Conservation (phyloP, 108 stramenopile genomes). For the Seminavis robusta region DNA sequence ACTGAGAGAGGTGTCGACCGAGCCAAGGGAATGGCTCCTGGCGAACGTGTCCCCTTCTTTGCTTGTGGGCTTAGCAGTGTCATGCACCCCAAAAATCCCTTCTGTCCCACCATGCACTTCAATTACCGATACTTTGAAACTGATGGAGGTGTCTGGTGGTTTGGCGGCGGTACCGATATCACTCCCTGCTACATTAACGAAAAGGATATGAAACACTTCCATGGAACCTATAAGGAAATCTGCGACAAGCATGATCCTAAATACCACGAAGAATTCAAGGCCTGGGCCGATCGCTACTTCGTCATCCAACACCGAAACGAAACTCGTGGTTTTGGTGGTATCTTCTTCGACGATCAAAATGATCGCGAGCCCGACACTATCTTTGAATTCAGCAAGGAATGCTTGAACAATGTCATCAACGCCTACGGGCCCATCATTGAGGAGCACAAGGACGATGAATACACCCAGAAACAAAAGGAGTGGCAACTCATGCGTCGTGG, state of each 20-base stretch:
- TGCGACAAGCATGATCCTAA: constrained; percentile 97
- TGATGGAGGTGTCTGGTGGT: constrained; percentile 99
- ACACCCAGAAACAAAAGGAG: constrained; percentile 89
- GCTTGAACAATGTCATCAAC: constrained; percentile 80
- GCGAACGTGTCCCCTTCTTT: constrained; percentile 94
- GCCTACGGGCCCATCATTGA: constrained; percentile 94
- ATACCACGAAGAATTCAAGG: constrained; percentile 96
- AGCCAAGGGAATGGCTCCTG: constrained; percentile 88
- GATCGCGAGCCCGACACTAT: constrained; percentile 86
- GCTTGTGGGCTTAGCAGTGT: constrained; percentile 95
- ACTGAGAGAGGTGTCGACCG: constrained; percentile 94
- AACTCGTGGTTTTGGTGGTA: constrained; percentile 96
- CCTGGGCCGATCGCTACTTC: constrained; percentile 98
- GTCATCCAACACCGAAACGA: constrained; percentile 93
- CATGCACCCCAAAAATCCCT: constrained; percentile 98
- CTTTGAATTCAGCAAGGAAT: constrained; percentile 87
- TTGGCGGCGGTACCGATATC: constrained; percentile 99
- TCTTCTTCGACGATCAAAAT: constrained; percentile 98
- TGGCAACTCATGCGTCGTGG: constrained; percentile 97
- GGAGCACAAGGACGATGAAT: constrained; percentile 86
- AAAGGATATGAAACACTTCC: constrained; percentile 98
- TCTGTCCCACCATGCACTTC: constrained; percentile 98
- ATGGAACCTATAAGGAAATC: constrained; percentile 97
- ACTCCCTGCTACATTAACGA: constrained; percentile 95
- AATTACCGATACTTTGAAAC: constrained; percentile 99